Evolutionary conservation across 345 rosid genomes (phyloP), one percentile per base, ranked within the genome.

Genomic region (Eucalyptus sideroxylon): DNA sequence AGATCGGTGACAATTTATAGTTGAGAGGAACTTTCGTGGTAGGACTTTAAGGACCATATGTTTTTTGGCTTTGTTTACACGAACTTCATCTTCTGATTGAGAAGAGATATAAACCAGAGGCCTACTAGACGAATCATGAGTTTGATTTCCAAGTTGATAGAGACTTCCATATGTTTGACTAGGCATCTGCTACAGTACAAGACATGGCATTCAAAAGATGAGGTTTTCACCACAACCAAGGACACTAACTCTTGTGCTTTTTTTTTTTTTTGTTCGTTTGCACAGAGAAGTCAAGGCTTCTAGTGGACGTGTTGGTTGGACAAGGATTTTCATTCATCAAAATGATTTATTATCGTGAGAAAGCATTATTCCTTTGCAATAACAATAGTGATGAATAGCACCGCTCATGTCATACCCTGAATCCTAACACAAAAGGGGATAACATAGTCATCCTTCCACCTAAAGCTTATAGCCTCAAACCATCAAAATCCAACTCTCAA

Each of bases 391-490:
- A 59, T 23, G 30, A 59, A 59, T 26, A 23, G 30, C 1, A 59
- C 16, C 9, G 1, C 69, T 62, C 31, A 62, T 30, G 69, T 50
- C 53, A 50, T 50, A 50, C 53, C 53, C 1, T 0, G 53, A 50
- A 50, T 16, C 53, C 53, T 50, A 50, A 1, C 53, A 50, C 53
- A 16, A 50, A 50, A 50, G 53, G 8, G 8, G 53, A 50, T 50
- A 16, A 16, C 19, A 50, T 1, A 16, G 8, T 0, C 3, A 0
- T 50, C 50, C 50, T 47, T 47, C 1, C 2, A 47, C 50, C 2
- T 47, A 1, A 47, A 47, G 53, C 53, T 6, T 50, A 0, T 2
- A 50, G 53, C 19, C 53, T 50, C 53, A 50, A 50, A 50, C 7
- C 19, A 50, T 16, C 53, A 50, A 50, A 50, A 50, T 50, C 53